Base-by-base conservation (phyloP, 1,284 basidiomycete species). In the Pseudozyma hubeiensis region DNA sequence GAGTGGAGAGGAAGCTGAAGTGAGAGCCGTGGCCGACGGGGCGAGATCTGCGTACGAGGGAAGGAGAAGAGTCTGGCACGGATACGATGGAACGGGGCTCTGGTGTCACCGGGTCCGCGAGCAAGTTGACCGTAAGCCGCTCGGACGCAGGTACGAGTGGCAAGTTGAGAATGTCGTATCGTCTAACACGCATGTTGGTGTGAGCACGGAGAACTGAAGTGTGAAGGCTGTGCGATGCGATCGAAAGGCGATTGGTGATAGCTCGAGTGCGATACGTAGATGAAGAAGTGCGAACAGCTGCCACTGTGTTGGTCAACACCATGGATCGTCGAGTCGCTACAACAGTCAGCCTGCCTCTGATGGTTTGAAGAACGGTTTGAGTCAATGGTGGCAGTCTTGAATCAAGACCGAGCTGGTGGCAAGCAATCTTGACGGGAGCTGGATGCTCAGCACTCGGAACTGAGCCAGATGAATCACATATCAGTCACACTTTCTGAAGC, bases 1-100 rank as follows among this genome's bases (percentile, higher is more conserved):
- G 89, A 0, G 96, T 94, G 1, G 91, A 88, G 48, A 93, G 90
- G 81, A 91, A 90, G 11, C 92, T 90, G 87, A 92, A 97, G 81
- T 93, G 92, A 0, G 89, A 88, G 29, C 89, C 84, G 0, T 88
- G 85, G 9, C 87, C 73, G 89, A 87, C 53, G 88, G 87, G 70
- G 88, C 89, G 73, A 59, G 93, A 88, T 43, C 93, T 89, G 81
- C 93, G 92, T 13, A 91, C 79, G 69, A 87, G 79, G 9, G 81
- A 78, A 11, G 79, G 78, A 4, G 75, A 64, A 17, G 76, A 75
- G 7, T 47, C 63, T 9, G 68, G 44, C 1, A 86, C 84, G 41
- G 88, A 87, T 73, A 91, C 90, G 0, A 84, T 85, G 5, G 87
- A 80, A 0, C 88, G 86, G 3, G 88, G 87, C 1, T 88, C 87